phyloP scores from a whole-genome alignment of 139 green algal species.

The Chlamydomonas schloesseri region DNA sequence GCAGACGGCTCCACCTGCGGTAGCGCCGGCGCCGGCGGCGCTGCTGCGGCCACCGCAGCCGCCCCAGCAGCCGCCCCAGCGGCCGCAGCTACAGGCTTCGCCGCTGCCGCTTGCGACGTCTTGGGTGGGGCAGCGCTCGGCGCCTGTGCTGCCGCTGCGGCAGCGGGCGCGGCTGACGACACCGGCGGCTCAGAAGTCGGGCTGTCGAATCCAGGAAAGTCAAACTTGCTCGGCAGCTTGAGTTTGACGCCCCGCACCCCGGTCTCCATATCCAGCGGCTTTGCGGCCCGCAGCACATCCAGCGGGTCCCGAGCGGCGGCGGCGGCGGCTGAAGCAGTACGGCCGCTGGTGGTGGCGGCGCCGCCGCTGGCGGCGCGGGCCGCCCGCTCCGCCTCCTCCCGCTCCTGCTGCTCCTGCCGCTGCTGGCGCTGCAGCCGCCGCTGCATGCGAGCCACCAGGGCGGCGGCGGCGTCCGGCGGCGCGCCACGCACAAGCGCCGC shows the following conservation, averaged over 20 bases:
- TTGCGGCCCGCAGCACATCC: not conserved
- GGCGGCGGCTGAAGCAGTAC: not conserved
- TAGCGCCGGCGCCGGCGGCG: not conserved
- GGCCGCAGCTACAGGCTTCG: not conserved
- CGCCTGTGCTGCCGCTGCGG: not conserved
- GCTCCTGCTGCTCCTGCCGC: not conserved
- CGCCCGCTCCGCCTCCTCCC: not conserved
- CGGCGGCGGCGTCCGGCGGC: not conserved
- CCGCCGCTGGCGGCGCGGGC: not conserved
- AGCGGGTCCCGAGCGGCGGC: not conserved
- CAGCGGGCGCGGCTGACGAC: not conserved
- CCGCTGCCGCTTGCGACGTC: no score
- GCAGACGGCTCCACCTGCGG: conserved; percentile 22
- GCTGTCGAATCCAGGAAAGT: conserved; percentile 48
- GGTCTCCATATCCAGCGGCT: not conserved
- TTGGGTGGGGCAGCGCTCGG: no score
- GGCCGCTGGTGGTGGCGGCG: not conserved
- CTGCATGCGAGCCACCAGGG: not conserved
- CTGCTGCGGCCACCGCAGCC: not conserved
- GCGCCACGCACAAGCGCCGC: not conserved
- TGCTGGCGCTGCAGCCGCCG: not conserved
- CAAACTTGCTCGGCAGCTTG: conserved; percentile 45
- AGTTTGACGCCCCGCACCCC: not conserved
- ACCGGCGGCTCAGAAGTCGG: no score
- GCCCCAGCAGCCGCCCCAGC: not conserved